phyloP scores from a whole-genome alignment of 2,329 filamentous ascomycete genomes.

The Aspergillus fumigatus region DNA sequence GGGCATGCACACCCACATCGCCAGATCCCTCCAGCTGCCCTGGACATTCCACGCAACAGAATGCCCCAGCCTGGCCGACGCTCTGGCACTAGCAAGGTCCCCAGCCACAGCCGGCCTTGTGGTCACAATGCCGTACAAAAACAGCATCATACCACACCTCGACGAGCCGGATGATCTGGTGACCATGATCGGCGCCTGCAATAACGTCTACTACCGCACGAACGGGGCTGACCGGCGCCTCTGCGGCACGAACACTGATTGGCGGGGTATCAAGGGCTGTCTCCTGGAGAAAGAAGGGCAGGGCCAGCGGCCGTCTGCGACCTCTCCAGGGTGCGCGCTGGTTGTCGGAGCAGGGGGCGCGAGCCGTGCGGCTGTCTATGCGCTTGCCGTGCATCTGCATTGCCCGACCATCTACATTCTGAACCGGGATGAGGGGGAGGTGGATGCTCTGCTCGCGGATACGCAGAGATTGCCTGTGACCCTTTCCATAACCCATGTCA shows the following conservation, averaged over 20 bases:
- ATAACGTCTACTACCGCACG: constrained; percentile 9
- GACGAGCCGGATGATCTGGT: constrained; percentile 36
- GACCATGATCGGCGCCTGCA: constrained; percentile 32
- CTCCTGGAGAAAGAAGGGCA: constrained; percentile 18
- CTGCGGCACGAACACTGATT: constrained; percentile 43
- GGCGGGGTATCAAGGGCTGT: constrained; percentile 39
- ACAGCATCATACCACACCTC: constrained; percentile 23
- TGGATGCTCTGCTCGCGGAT: constrained; percentile 24
- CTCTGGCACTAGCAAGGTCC: constrained; percentile 24
- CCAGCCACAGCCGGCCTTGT: constrained; percentile 30
- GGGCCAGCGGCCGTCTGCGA: constrained; percentile 15
- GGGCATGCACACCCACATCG: constrained; percentile 40
- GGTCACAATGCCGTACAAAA: constrained; percentile 45
- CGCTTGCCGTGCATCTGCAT: constrained; percentile 24
- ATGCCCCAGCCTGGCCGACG: constrained; percentile 26
- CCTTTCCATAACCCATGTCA: constrained; percentile 27
- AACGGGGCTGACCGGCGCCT: constrained; percentile 17
- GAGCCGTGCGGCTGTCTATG: constrained; percentile 38
- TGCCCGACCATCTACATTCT: constrained; percentile 33
- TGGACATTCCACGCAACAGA: constrained; percentile 36
- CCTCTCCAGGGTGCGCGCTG: constrained; percentile 10
- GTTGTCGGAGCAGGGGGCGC: constrained; percentile 43
- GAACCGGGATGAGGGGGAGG: constrained; percentile 32
- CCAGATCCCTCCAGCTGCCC: constrained; percentile 27
- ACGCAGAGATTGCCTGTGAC: background rate